These are phyloP conservation scores for Verticillium klebahnii DNA, from an alignment of 2,329 filamentous ascomycete genomes.

Conservation along the genomic window DNA sequence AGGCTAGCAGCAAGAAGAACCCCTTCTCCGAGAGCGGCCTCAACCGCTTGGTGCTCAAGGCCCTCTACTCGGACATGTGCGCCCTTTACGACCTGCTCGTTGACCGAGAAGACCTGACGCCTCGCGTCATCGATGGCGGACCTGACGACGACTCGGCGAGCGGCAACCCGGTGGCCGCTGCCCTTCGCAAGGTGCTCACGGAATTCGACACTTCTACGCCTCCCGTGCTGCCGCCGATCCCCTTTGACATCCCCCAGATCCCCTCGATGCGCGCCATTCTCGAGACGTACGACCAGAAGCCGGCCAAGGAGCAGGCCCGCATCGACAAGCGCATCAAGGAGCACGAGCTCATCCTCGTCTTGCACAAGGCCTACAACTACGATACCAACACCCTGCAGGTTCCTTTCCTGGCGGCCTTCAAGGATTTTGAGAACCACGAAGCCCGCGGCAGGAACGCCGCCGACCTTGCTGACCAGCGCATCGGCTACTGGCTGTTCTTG, in stretches of 20 bases:
- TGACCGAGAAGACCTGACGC: constrained; percentile 73
- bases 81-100: constrained; percentile 84
- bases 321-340: constrained; percentile 69
- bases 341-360: constrained; percentile 69
- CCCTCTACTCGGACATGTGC: constrained; percentile 81
- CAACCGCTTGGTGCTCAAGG: constrained; percentile 76
- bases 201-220: constrained; percentile 89
- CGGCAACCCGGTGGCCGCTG: constrained; percentile 59
- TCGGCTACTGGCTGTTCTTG: constrained; percentile 77
- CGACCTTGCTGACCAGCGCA: constrained; percentile 67
- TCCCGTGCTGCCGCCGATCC: constrained; percentile 85
- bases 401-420: constrained; percentile 66
- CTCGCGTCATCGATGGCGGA: constrained; percentile 65
- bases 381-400: constrained; percentile 56
- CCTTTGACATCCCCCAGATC: constrained; percentile 79
- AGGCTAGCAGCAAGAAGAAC: constrained; percentile 88
- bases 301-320: constrained; percentile 70
- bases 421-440: constrained; percentile 66
- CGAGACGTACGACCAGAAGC: constrained; percentile 58
- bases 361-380: constrained; percentile 79
- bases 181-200: constrained; percentile 72
- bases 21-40: constrained; percentile 79
- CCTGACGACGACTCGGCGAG: constrained; percentile 43
- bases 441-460: constrained; percentile 57
- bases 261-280: constrained; percentile 65